Conservation (phyloP, 2,329 filamentous ascomycete genomes). For the Sclerotinia sclerotiorum region DNA sequence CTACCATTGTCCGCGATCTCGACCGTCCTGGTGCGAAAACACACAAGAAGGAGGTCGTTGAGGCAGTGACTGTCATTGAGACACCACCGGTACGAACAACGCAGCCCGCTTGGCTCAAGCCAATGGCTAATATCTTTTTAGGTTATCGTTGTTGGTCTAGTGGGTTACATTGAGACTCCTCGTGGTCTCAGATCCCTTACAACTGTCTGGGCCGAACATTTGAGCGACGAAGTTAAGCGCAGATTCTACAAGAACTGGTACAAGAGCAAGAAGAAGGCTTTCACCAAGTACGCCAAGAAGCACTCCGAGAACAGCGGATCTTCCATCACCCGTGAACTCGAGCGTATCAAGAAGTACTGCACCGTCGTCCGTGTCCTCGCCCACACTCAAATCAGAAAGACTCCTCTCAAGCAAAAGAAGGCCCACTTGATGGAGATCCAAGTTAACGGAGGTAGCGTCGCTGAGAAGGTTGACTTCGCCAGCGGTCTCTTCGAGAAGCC, state of each 20-base stretch:
- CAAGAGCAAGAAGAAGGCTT: constrained; percentile 99
- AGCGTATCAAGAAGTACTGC: constrained; percentile 99
- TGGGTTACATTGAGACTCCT: constrained; percentile 99
- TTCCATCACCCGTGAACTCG: constrained; percentile 93
- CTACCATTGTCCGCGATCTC: constrained; percentile 92
- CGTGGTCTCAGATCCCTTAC: constrained; percentile 98
- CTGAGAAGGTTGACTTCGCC: constrained; percentile 96
- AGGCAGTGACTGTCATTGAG: constrained; percentile 85
- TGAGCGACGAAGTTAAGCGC: constrained; percentile 98
- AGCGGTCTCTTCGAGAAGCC: constrained; percentile 99
- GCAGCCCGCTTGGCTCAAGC: constrained; percentile 75
- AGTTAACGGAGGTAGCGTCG: constrained; percentile 93
- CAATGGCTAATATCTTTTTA: constrained; percentile 71
- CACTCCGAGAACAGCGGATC: constrained; percentile 90
- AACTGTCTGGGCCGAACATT: constrained; percentile 99
- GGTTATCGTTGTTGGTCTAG: constrained; percentile 99
- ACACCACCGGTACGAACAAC: constrained; percentile 93
- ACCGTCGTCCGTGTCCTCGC: constrained; percentile 98
- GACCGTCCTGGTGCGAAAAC: constrained; percentile 99
- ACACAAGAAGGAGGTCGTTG: constrained; percentile 98
- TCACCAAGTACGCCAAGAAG: constrained; percentile 99
- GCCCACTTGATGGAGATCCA: constrained; percentile 99
- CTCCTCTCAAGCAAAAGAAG: constrained; percentile 99
- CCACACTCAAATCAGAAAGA: constrained; percentile 99
- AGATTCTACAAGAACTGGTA: constrained; percentile 99